Base-by-base conservation (phyloP, 441 rosid species). In the Jatropha multifida region DNA sequence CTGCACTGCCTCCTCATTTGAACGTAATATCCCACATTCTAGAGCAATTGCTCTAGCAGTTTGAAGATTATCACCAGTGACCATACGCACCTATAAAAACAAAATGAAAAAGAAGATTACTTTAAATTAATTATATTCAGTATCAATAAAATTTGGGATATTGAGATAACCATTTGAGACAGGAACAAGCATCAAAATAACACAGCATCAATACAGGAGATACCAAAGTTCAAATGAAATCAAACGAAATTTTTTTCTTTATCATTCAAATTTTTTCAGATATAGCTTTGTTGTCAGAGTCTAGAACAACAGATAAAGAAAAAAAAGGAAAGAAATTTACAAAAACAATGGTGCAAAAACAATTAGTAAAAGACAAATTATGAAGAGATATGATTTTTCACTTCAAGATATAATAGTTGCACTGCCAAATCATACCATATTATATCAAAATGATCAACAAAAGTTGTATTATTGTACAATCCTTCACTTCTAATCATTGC, bases 21-120 rank as follows among this genome's bases (percentile, higher is more conserved):
- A 83, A 52, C 54, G 71, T 65, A 96, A 75, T 79, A 96, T 96
- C 62, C 99, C 98, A 74, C 99, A 94, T 77, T 96, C 98, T 82
- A 92, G 70, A 75, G 99, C 99, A 86, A 96, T 91, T 78, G 99
- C 97, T 87, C 83, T 92, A 7, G 99, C 98, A 78, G 97, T 96
- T 78, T 86, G 90, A 79, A 88, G 69, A 82, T 96, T 96, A 86
- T 96, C 99, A 74, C 99, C 99, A 72, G 99, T 96, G 71, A 96
- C 90, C 98, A 92, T 96, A 56, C 99, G 98, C 44, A 94, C 98
- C 99, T 96, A 76, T 49, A 44, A 61, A 65, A 76, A 38, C n/a
- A 52, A 20, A 20, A 13, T 20, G 48, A 52, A 54, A 55, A 14
- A 54, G 20, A 23, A 49, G 27, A 13, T 1, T 11, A 15, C n/a